phyloP scores from a whole-genome alignment of 2,329 filamentous ascomycete species.

The Aspergillus pseudoterreus region DNA sequence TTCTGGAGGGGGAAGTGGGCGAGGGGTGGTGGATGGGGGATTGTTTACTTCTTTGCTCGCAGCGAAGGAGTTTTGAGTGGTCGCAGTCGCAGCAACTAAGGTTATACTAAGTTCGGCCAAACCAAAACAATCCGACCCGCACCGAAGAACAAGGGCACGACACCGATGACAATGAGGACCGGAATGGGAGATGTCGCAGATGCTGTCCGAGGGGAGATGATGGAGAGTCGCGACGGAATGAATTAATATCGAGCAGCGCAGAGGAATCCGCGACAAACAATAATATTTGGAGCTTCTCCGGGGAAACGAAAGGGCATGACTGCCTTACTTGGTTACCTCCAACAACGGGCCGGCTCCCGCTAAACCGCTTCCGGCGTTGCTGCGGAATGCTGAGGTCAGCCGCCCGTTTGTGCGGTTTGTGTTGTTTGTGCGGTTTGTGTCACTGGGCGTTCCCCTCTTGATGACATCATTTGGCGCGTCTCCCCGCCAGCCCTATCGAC shows the following conservation, averaged over 20 bases:
- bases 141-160: constrained; percentile 10
- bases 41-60: constrained; percentile 20
- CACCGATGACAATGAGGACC: constrained; percentile 5
- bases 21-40: constrained; percentile 4
- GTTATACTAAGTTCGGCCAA: constrained; percentile 21
- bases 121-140: constrained; percentile 21
- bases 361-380: constrained; percentile 14
- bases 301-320: constrained; percentile 8
- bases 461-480: constrained; percentile 31
- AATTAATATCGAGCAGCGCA: constrained; percentile 5
- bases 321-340: constrained; percentile 20
- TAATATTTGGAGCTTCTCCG: not conserved
- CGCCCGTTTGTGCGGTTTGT: constrained; percentile 13
- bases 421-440: constrained; percentile 12
- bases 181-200: not conserved
- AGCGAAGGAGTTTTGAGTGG: constrained; percentile 8
- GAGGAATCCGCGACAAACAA: constrained; percentile 14
- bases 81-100: constrained; percentile 13
- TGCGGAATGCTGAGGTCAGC: constrained; percentile 17
- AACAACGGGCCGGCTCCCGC: constrained; percentile 11
- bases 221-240: constrained; percentile 4
- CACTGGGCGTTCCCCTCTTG: not conserved
- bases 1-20: constrained; percentile 4
- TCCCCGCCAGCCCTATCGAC: constrained; percentile 9
- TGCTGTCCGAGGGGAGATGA: not conserved